A percentile compares a stretch with the other conserved stretches of the same genome.
Conservation (phyloP, 257 asterid species). For the Fraxinus americana region DNA sequence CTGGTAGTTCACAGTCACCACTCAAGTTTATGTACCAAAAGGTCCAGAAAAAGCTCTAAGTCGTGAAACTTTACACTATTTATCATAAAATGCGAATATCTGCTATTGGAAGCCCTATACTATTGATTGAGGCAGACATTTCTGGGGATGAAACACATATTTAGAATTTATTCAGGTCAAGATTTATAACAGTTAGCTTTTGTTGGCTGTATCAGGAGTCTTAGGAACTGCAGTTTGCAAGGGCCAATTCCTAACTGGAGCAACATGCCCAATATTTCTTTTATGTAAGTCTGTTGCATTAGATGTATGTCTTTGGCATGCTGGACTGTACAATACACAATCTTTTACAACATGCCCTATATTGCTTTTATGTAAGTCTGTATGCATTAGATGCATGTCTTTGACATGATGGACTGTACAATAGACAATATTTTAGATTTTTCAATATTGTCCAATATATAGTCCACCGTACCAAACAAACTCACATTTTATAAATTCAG, state of each 20-base stretch:
- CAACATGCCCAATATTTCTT: constrained; percentile 59
- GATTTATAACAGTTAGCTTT: neutral
- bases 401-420: neutral
- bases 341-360: constrained; percentile 37
- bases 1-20: neutral
- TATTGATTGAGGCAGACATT: neutral
- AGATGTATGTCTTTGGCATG: neutral
- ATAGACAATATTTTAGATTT: neutral
- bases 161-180: neutral
- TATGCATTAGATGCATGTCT: neutral
- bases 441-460: neutral
- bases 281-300: constrained; percentile 60
- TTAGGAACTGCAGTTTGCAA: constrained; percentile 89
- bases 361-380: constrained; percentile 77
- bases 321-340: neutral
- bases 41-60: neutral
- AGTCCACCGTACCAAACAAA: neutral
- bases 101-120: neutral
- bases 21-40: neutral
- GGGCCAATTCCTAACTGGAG: constrained; percentile 87
- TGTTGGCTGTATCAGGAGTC: constrained; percentile 72
- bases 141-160: neutral
- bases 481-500: neutral
- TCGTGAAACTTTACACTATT: neutral
- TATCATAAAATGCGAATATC: neutral